Base-by-base conservation (phyloP, 2,329 filamentous ascomycete species). In the Phyllosticta citrichinensis region DNA sequence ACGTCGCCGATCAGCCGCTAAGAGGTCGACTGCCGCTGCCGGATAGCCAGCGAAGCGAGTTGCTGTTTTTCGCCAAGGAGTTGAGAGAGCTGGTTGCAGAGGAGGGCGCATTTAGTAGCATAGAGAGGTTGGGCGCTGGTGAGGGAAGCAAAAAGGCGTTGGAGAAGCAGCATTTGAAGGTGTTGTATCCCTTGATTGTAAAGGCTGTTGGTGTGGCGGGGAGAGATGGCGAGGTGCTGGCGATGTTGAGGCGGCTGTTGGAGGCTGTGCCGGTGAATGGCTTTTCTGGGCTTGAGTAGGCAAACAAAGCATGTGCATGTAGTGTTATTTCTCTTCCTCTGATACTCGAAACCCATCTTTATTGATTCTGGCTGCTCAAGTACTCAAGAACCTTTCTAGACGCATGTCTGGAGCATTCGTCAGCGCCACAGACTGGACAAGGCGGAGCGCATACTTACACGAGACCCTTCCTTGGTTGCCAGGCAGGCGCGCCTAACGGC, bases 21-120 rank as follows among this genome's bases (percentile, higher is more conserved):
- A 82, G 94, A 14, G 92, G 94, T 0, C 83, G 86, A 56, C 94
- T 95, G 85, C 94, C 94, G 4, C 89, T 94, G 71, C 93, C 93
- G 0, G 79, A 90, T 5, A 87, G 85, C 9, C 89, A 96, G 69
- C 83, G 89, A 52, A 86, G 83, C 64, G 94, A 96, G 70, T 76
- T 99, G 11, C 71, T 88, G 4, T 87, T 89, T 68, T 80, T 92
- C 24, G 77, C 97, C 19, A 75, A 77, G 56, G 78, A 83, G 54
- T 77, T 96, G 35, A 82, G 88, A 1, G 78, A 80, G 19, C 76
- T 97, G 62, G 78, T 81, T 60, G 88, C 87, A 60, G 87, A 91
- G 65, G 82, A 85, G 0, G 81, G 82, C 3, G 87, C 88, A 0
- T 88, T 94, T 25, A 84, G 87, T 0, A 74, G 79, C 59, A 68